Percentiles rank a stretch among this genome's conserved stretches.
phyloP scores from a whole-genome alignment of 352 stramenopile genomes.

The Phytophthora sp. region DNA sequence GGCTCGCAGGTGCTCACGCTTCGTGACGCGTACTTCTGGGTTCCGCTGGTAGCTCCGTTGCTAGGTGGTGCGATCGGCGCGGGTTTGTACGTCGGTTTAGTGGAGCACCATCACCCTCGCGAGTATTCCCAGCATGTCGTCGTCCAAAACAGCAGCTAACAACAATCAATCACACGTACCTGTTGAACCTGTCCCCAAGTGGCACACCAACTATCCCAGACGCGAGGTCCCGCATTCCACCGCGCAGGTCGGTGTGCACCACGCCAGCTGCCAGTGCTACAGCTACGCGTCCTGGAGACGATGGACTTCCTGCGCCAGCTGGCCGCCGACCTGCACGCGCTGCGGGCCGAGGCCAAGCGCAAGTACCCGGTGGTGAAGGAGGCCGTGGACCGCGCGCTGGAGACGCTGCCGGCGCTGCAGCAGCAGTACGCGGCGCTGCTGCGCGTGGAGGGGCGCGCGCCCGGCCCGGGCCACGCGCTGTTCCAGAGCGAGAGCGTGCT shows the following conservation, averaged over 20 bases:
- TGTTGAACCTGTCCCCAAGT: no score
- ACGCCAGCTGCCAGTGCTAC: no score
- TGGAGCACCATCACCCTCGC: constrained; percentile 37
- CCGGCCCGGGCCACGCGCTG: constrained; percentile 89
- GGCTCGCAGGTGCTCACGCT: constrained; percentile 37
- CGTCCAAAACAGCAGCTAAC: no score
- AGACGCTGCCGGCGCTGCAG: constrained; percentile 93
- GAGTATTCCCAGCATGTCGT: constrained; percentile 23
- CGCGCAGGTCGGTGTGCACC: no score
- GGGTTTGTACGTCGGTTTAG: constrained; percentile 20
- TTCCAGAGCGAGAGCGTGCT: constrained; percentile 96
- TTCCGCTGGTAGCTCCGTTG: constrained; percentile 16
- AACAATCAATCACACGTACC: no score
- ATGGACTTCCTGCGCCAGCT: constrained; percentile 94
- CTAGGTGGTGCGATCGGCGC: neutral
- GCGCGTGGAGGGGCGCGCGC: constrained; percentile 70
- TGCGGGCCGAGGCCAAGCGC: constrained; percentile 87
- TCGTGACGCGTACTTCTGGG: constrained; percentile 56
- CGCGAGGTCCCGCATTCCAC: no score
- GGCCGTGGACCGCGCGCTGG: constrained; percentile 94
- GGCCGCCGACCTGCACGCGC: constrained; percentile 86
- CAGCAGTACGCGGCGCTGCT: constrained; percentile 93
- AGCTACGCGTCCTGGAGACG: no score
- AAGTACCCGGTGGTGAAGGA: constrained; percentile 96
- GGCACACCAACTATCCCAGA: no score